Evolutionary conservation across 2,329 filamentous ascomycete species (phyloP).

Genomic region (Penicillium sp.): DNA sequence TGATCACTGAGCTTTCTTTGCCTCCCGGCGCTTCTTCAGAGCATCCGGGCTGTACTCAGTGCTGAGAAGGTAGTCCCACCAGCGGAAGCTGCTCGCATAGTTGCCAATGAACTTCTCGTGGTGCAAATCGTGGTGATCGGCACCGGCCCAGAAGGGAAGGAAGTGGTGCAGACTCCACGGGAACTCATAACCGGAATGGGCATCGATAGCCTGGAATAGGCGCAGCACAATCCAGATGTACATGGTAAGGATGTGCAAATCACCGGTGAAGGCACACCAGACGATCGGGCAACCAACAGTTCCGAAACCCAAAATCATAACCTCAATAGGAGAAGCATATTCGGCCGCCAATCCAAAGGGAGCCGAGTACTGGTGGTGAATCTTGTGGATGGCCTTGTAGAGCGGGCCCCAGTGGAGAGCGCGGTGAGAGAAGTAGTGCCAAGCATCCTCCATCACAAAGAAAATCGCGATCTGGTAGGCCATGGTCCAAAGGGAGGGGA

Average conservation of each 20-base stretch:
- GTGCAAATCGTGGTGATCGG: constrained; percentile 93
- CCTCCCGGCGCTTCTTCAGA: constrained; percentile 75
- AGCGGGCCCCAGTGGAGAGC: constrained; percentile 90
- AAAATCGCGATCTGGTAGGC: constrained; percentile 88
- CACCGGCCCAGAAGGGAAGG: constrained; percentile 96
- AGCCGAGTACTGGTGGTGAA: constrained; percentile 97
- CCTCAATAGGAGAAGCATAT: constrained; percentile 96
- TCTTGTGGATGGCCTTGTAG: constrained; percentile 97
- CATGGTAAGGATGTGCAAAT: constrained; percentile 96
- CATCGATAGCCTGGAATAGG: constrained; percentile 95
- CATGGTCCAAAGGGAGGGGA: constrained; percentile 83
- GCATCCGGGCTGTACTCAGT: constrained; percentile 91
- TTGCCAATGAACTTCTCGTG: constrained; percentile 99
- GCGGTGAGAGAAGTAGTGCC: constrained; percentile 98
- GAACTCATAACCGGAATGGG: constrained; percentile 97
- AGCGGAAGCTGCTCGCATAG: constrained; percentile 96
- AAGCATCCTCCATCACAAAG: constrained; percentile 93
- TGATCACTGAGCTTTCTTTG: constrained; percentile 30
- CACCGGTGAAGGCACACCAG: constrained; percentile 77
- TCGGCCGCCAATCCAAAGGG: constrained; percentile 95
- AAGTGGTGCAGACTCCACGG: constrained; percentile 96
- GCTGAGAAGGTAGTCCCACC: constrained; percentile 95
- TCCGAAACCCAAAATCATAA: constrained; percentile 89
- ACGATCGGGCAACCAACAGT: constrained; percentile 79
- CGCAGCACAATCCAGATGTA: constrained; percentile 93